phyloP scores from a whole-genome alignment of 2,329 filamentous ascomycete species.

The Venturia carpophila region DNA sequence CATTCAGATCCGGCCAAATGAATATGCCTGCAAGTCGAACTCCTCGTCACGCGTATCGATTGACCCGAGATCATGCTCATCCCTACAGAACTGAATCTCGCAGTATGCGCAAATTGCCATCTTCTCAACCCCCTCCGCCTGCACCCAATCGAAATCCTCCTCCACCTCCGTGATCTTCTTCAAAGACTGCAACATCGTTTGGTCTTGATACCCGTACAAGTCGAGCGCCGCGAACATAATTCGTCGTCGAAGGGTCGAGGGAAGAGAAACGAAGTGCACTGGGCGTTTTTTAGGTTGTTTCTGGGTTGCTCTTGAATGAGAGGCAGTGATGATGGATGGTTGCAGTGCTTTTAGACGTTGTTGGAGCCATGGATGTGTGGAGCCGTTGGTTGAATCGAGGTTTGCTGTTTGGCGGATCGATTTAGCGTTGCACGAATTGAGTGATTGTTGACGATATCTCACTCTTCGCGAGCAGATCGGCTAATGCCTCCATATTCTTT shows the following conservation, averaged over 20 bases:
- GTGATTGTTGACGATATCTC: neutral
- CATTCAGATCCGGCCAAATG: neutral
- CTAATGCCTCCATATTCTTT: neutral
- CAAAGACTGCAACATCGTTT: neutral
- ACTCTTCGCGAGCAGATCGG: neutral
- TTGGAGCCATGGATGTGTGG: neutral
- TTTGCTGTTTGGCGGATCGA: neutral
- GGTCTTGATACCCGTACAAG: slow-evolving; percentile 8
- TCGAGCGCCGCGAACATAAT: neutral
- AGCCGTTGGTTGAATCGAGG: neutral
- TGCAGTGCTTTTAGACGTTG: neutral
- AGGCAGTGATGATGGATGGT: neutral
- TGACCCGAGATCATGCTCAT: neutral
- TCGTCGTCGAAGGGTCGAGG: neutral
- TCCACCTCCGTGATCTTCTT: slow-evolving; percentile 5
- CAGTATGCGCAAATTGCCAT: neutral
- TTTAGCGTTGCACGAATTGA: neutral
- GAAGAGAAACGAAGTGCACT: neutral
- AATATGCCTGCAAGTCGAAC: neutral
- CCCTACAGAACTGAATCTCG: neutral
- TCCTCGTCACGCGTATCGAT: neutral
- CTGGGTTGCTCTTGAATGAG: neutral
- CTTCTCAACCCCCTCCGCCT: neutral
- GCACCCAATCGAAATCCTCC: neutral
- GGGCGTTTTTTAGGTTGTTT: neutral